These are phyloP conservation scores for Blastomyces silverae DNA, from an alignment of 2,329 filamentous ascomycete species.

Conservation along the genomic window DNA sequence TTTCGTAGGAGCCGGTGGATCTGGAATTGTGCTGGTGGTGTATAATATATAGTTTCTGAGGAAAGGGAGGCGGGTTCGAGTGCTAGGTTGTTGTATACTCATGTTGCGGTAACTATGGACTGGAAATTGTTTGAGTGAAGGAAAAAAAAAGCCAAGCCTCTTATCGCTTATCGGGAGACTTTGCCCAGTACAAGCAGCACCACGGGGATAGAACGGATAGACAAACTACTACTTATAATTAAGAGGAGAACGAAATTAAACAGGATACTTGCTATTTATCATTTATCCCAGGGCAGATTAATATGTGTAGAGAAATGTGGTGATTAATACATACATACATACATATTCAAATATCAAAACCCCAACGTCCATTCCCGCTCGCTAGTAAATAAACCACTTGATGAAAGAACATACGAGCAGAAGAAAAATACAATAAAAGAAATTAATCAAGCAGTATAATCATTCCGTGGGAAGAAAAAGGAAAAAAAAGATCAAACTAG, in stretches of 20 bases:
- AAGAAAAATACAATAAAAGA: background rate
- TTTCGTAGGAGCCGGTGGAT: background rate
- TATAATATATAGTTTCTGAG: background rate
- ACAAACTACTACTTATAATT: background rate
- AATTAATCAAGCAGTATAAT: background rate
- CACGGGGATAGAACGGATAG: background rate
- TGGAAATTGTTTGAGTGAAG: background rate
- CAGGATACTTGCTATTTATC: background rate
- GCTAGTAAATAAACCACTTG: background rate
- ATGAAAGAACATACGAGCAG: background rate
- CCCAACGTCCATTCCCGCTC: background rate
- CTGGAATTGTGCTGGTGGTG: background rate
- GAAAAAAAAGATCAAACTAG: background rate
- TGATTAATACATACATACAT: background rate
- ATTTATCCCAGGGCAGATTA: background rate
- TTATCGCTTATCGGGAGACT: background rate
- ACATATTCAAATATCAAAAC: background rate
- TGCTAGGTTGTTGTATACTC: background rate
- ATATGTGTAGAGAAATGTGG: background rate
- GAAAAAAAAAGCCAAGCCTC: slow-evolving; percentile 11
- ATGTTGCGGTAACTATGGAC: background rate
- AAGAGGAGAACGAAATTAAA: background rate
- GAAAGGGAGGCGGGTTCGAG: background rate
- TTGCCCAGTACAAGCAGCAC: too few species aligned
- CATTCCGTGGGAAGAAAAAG: background rate